Conservation (phyloP, 2,329 filamentous ascomycete genomes). For the Colletotrichum filicis region DNA sequence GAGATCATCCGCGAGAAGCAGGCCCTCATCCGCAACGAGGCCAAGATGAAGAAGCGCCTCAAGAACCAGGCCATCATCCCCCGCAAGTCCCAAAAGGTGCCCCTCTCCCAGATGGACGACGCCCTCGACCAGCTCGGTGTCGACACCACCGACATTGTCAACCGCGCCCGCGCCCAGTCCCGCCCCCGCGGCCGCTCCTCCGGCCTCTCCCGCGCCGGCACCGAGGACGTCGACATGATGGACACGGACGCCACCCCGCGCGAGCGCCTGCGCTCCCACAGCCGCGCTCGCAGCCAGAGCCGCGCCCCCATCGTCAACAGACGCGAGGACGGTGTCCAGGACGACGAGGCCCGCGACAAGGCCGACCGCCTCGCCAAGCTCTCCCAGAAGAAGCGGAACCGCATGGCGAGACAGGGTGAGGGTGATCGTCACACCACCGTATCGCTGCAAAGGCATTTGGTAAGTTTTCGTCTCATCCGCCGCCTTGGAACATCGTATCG, state of each 20-base stretch:
- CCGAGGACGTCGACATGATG: conserved; percentile 78
- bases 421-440: conserved; percentile 90
- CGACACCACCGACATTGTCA: conserved; percentile 80
- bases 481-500: no score
- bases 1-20: conserved; percentile 96
- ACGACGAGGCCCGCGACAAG: conserved; percentile 75
- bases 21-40: conserved; percentile 90
- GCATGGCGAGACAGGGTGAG: conserved; percentile 96
- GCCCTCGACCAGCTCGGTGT: conserved; percentile 87
- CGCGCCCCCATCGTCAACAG: conserved; percentile 66
- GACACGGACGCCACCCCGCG: conserved; percentile 70
- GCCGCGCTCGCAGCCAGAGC: conserved; percentile 67
- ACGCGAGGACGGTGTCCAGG: conserved; percentile 80
- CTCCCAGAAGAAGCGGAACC: conserved; percentile 98
- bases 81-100: conserved; percentile 82
- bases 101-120: conserved; percentile 86
- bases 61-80: conserved; percentile 98
- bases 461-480: conserved; percentile 58
- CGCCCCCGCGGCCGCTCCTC: conserved; percentile 76
- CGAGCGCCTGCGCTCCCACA: conserved; percentile 77
- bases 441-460: conserved; percentile 88
- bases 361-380: conserved; percentile 90
- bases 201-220: conserved; percentile 70
- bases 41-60: conserved; percentile 93
- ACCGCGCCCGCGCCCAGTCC: conserved; percentile 77